Evolutionary conservation across 257 asterid species (phyloP).

Genomic region (Gardenia jasminoides): DNA sequence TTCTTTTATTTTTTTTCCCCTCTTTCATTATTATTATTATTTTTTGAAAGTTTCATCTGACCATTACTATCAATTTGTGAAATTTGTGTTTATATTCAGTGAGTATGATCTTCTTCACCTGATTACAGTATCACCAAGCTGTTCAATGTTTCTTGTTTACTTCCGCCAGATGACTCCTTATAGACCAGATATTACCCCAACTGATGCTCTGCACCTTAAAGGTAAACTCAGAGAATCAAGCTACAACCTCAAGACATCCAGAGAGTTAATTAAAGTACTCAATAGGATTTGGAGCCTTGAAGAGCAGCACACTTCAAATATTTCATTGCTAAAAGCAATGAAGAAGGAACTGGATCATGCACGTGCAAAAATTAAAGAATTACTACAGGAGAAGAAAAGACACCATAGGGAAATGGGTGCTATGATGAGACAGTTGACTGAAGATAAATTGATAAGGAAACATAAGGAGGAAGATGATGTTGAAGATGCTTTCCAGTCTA

Average conservation of each 20-base stretch:
- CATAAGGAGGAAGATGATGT: slow-evolving; percentile 36
- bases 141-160: not conserved
- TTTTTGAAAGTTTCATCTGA: not conserved
- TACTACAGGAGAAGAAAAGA: slow-evolving; percentile 55
- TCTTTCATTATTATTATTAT: no score
- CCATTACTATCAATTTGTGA: not conserved
- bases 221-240: slow-evolving; percentile 53
- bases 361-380: slow-evolving; percentile 39
- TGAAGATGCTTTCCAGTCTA: slow-evolving; percentile 34
- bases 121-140: not conserved
- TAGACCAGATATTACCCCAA: slow-evolving; percentile 35
- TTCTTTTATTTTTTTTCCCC: not conserved
- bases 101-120: slow-evolving; percentile 2
- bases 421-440: slow-evolving; percentile 40
- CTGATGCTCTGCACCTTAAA: slow-evolving; percentile 37
- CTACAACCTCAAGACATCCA: slow-evolving; percentile 62
- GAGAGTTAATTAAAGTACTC: slow-evolving; percentile 75
- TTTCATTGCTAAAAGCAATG: slow-evolving; percentile 56
- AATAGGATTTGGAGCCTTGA: slow-evolving; percentile 92
- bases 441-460: slow-evolving; percentile 39
- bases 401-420: slow-evolving; percentile 43
- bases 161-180: slow-evolving; percentile 53
- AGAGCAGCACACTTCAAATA: slow-evolving; percentile 65
- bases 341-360: slow-evolving; percentile 59
- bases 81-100: not conserved